phyloP scores from a whole-genome alignment of 768 basidiomycete genomes.

The Tricholoma sp. region DNA sequence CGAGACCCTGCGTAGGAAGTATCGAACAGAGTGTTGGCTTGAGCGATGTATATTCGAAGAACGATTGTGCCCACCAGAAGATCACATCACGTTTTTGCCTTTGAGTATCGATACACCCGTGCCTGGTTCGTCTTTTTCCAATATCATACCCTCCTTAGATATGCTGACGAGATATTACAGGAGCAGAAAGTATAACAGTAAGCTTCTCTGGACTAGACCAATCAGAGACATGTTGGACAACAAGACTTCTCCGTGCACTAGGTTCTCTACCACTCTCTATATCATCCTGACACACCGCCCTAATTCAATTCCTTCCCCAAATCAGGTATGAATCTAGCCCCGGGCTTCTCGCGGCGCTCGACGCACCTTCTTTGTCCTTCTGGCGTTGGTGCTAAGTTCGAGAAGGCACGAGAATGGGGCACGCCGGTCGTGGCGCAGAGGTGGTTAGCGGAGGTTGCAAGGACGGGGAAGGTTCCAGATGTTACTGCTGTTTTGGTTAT shows the following conservation, averaged over 20 bases:
- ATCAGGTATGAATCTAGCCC: conserved; percentile 49
- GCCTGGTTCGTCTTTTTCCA: conserved; percentile 34
- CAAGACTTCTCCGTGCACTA: conserved; percentile 61
- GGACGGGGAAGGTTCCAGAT: conserved; percentile 42
- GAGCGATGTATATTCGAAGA: conserved; percentile 80
- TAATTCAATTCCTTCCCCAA: background rate
- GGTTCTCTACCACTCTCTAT: conserved; percentile 35
- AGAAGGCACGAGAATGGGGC: conserved; percentile 76
- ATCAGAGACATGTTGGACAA: conserved; percentile 61
- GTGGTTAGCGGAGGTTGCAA: conserved; percentile 65
- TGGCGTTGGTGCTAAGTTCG: conserved; percentile 65
- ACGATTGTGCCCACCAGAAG: conserved; percentile 59
- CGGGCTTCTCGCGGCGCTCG: conserved; percentile 58
- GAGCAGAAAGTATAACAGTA: conserved; percentile 50
- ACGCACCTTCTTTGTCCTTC: conserved; percentile 83
- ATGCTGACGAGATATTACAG: conserved; percentile 25
- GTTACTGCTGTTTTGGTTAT: conserved; percentile 7
- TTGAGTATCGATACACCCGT: conserved; percentile 56
- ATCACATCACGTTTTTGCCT: conserved; percentile 69
- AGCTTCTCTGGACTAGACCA: conserved; percentile 76
- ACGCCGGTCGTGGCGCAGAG: conserved; percentile 62
- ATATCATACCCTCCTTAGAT: background rate
- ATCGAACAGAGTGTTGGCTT: conserved; percentile 92
- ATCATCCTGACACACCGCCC: background rate
- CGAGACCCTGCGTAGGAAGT: conserved; percentile 40